Conservation (phyloP, 1,284 basidiomycete genomes). For the Leccinum griseonigrum region DNA sequence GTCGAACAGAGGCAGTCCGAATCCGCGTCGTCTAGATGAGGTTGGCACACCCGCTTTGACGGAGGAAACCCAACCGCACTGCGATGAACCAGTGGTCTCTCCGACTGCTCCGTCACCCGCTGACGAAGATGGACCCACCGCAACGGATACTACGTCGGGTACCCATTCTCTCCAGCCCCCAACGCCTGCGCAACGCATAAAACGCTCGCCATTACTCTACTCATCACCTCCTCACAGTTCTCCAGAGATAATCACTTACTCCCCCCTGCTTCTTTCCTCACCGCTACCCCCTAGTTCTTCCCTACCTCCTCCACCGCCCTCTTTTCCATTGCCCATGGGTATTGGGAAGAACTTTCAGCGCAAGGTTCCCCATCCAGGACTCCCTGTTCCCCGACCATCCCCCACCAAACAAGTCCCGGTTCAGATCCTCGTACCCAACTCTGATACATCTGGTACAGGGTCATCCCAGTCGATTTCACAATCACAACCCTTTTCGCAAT, state of each 20-base stretch:
- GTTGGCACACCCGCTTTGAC: background rate
- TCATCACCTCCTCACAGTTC: conserved; percentile 13
- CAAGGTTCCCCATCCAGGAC: conserved; percentile 27
- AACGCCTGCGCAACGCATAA: conserved; percentile 30
- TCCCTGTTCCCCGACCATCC: conserved; percentile 9
- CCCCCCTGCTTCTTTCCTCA: conserved; percentile 15
- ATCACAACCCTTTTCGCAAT: conserved; percentile 18
- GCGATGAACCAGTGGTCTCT: conserved; percentile 1
- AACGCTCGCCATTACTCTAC: conserved; percentile 4
- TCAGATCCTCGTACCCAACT: conserved; percentile 33
- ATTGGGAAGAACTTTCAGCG: conserved; percentile 27
- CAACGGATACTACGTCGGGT: conserved; percentile 7
- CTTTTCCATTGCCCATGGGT: conserved; percentile 4
- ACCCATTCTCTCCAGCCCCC: conserved; percentile 26
- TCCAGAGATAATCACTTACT: background rate
- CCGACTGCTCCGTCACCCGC: background rate
- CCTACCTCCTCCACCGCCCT: conserved; percentile 6
- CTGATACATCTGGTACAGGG: conserved; percentile 27
- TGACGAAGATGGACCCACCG: background rate
- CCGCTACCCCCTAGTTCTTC: conserved; percentile 15
- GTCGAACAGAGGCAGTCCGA: conserved; percentile 23
- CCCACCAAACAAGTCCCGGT: conserved; percentile 19
- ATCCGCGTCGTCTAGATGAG: background rate
- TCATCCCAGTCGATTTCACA: conserved; percentile 28
- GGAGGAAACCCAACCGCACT: conserved; percentile 1